These are phyloP conservation scores for Rhypophila decipiens DNA, from an alignment of 495 filamentous ascomycete species.

Conservation along the genomic window DNA sequence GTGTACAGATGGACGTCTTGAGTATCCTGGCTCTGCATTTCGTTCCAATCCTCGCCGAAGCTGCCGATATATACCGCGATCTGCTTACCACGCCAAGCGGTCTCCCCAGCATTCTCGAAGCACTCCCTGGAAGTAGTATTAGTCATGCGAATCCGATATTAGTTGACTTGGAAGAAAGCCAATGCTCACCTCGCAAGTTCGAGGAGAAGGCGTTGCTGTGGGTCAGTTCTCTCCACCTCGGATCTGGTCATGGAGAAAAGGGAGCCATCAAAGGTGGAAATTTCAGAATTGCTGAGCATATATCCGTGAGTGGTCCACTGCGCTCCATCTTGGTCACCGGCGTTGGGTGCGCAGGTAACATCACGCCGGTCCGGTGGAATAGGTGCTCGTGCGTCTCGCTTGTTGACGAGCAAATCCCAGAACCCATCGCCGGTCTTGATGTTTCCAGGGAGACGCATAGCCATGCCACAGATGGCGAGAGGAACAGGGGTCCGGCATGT, in stretches of 20 bases:
- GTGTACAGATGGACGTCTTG: conserved; percentile 18
- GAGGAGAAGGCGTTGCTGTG: conserved; percentile 45
- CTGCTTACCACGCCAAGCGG: conserved; percentile 31
- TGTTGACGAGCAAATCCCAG: conserved; percentile 38
- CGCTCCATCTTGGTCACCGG: conserved; percentile 6
- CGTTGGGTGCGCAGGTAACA: conserved; percentile 20
- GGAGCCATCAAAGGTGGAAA: conserved; percentile 19
- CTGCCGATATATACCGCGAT: conserved; percentile 43
- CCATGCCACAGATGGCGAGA: conserved; percentile 48
- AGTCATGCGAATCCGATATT: too few species aligned
- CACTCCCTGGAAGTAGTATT: too few species aligned
- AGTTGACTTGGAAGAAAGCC: too few species aligned
- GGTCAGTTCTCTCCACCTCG: conserved; percentile 41
- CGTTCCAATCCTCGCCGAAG: conserved; percentile 34
- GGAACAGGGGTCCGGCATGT: too few species aligned
- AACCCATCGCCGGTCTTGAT: conserved; percentile 27
- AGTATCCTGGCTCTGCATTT: conserved; percentile 14
- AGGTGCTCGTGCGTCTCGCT: conserved; percentile 25
- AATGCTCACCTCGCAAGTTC: conserved; percentile 45
- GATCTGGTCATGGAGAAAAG: conserved; percentile 34
- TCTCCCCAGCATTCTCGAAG: conserved; percentile 42
- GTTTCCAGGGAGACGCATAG: conserved; percentile 41
- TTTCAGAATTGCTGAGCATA: conserved; percentile 22
- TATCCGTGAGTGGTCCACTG: conserved; percentile 11
- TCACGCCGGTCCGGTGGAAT: conserved; percentile 38